phyloP scores from a whole-genome alignment of 2,329 filamentous ascomycete genomes.

The Sporothrix euskadiensis region DNA sequence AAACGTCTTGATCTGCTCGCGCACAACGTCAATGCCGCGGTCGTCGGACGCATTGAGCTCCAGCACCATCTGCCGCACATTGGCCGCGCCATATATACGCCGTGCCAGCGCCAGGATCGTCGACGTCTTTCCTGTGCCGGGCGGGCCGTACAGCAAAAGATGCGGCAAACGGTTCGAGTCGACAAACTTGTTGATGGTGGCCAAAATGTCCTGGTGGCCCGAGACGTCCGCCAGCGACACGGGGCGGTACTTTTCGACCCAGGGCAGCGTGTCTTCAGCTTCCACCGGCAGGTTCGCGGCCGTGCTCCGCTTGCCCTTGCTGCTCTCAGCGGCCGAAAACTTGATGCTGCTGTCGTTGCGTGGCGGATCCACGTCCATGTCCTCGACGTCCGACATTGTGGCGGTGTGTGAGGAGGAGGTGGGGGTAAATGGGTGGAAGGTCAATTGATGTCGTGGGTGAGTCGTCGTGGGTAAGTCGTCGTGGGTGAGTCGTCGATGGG shows the following conservation, averaged over 20 bases:
- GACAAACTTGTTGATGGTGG: slow-evolving; percentile 97
- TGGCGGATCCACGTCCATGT: slow-evolving; percentile 61
- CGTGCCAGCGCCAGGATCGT: slow-evolving; percentile 91
- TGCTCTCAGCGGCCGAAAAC: slow-evolving; percentile 75
- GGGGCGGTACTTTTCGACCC: slow-evolving; percentile 97
- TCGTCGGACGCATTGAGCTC: slow-evolving; percentile 98
- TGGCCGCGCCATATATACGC: slow-evolving; percentile 85
- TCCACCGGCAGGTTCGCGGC: slow-evolving; percentile 92
- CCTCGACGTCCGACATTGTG: slow-evolving; percentile 60
- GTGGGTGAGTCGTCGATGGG: no score
- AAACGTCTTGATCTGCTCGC: slow-evolving; percentile 99
- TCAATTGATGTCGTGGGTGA: neutral
- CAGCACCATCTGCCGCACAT: slow-evolving; percentile 97
- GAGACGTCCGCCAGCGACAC: slow-evolving; percentile 88
- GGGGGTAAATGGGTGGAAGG: neutral
- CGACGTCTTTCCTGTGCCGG: slow-evolving; percentile 95
- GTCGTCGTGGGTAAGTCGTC: no score
- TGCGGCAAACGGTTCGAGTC: slow-evolving; percentile 92
- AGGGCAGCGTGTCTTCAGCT: slow-evolving; percentile 90
- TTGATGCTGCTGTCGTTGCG: slow-evolving; percentile 52
- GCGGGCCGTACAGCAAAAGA: slow-evolving; percentile 93
- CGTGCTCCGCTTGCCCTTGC: slow-evolving; percentile 83
- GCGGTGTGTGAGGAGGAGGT: neutral
- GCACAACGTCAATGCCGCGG: slow-evolving; percentile 93
- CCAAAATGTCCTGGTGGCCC: slow-evolving; percentile 93